Conservation (phyloP, 2,329 filamentous ascomycete genomes). For the Fusarium pseudocircinatum region DNA sequence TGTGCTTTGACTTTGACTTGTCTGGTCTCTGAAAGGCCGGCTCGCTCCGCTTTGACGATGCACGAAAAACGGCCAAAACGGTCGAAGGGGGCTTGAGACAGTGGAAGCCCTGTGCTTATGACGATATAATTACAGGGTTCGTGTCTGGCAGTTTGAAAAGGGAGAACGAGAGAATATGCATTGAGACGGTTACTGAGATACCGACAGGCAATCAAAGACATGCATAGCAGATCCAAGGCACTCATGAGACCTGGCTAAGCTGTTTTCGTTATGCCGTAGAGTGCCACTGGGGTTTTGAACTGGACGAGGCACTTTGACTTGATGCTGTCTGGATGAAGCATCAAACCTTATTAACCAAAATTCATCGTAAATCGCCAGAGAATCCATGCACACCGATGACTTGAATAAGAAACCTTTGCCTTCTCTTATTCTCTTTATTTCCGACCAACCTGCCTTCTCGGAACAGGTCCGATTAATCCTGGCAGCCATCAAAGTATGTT, state of each 20-base stretch:
- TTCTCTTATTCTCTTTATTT: slow-evolving; percentile 3
- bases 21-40: slow-evolving; percentile 10
- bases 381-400: not conserved
- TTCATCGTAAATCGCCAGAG: not conserved
- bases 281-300: not conserved
- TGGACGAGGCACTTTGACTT: not conserved
- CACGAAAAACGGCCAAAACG: not conserved
- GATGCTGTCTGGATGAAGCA: not conserved
- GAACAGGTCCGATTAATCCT: slow-evolving; percentile 27
- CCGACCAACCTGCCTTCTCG: slow-evolving; percentile 16
- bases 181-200: not conserved
- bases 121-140: not conserved
- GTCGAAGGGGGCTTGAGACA: slow-evolving; percentile 6
- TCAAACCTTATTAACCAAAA: not conserved
- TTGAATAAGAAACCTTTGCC: not conserved
- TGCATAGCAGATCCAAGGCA: slow-evolving; percentile 25
- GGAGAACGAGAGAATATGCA: not conserved
- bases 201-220: slow-evolving; percentile 20
- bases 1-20: slow-evolving; percentile 11
- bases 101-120: slow-evolving; percentile 3
- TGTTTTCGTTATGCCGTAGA: not conserved
- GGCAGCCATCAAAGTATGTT: slow-evolving; percentile 12
- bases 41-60: slow-evolving; percentile 19
- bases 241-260: slow-evolving; percentile 1
- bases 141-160: not conserved